phyloP scores from a whole-genome alignment of 1,284 basidiomycete genomes.

The Malassezia vespertilionis region DNA sequence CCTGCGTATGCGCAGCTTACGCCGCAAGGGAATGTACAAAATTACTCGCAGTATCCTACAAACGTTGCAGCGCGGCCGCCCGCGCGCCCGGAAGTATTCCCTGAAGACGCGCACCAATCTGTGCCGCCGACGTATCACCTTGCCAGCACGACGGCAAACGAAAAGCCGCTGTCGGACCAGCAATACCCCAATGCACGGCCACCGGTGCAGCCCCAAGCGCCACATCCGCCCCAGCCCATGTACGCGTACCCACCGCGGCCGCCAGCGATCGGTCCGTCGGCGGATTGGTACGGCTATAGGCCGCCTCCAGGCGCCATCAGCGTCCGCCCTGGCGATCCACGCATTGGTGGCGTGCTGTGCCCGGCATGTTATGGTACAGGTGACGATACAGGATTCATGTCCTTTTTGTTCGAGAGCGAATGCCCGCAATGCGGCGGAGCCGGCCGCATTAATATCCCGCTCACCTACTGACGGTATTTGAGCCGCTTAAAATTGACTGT shows the following conservation, averaged over 20 bases:
- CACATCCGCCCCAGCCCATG: background rate
- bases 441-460: slow-evolving; percentile 5
- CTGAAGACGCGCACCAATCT: slow-evolving; percentile 5
- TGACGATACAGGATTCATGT: background rate
- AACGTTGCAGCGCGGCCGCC: background rate
- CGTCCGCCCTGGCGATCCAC: slow-evolving; percentile 23
- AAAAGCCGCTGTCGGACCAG: slow-evolving; percentile 6
- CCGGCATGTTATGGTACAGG: slow-evolving; percentile 19
- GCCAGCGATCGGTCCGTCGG: background rate
- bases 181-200: background rate
- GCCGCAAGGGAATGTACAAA: too few relatives aligned
- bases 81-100: background rate
- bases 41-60: too few relatives aligned
- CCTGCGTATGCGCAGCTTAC: too few relatives aligned
- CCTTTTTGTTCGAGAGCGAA: slow-evolving; percentile 8
- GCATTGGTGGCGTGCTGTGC: slow-evolving; percentile 24
- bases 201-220: background rate
- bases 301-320: slow-evolving; percentile 18
- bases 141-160: background rate
- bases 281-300: slow-evolving; percentile 4
- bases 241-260: background rate
- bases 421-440: slow-evolving; percentile 14
- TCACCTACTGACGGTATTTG: slow-evolving; percentile 35
- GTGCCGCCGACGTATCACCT: slow-evolving; percentile 12
- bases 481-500: slow-evolving; percentile 43